These are phyloP conservation scores for Camelina sativa DNA, from an alignment of 345 rosid species.

Conservation along the genomic window DNA sequence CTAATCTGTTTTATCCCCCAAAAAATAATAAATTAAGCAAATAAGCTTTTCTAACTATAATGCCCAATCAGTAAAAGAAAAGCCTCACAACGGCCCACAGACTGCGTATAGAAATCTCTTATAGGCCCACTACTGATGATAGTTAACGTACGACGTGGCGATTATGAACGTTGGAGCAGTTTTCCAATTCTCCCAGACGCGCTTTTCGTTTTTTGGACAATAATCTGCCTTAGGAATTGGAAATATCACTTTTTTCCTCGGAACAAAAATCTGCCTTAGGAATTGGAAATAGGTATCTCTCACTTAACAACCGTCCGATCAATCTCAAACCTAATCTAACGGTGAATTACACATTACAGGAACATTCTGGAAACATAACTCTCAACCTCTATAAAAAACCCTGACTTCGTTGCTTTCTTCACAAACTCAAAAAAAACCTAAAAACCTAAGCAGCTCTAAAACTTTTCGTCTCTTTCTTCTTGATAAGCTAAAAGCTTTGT, in stretches of 20 bases:
- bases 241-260: neutral
- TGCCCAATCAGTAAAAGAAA: too few species aligned
- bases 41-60: too few species aligned
- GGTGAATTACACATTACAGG: neutral
- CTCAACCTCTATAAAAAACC: neutral
- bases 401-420: neutral
- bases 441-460: neutral
- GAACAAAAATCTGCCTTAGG: neutral
- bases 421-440: neutral
- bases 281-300: neutral
- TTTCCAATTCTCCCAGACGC: neutral
- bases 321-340: neutral
- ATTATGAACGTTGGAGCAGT: neutral
- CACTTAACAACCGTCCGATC: neutral
- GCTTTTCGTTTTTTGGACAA: neutral
- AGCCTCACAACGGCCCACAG: neutral
- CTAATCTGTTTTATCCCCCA: too few species aligned
- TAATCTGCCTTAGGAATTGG: neutral
- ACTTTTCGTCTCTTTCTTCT: neutral
- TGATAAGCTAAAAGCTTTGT: neutral
- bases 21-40: too few species aligned
- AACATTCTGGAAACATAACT: neutral
- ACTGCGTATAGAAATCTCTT: neutral
- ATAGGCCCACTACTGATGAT: neutral
- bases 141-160: neutral